These are phyloP conservation scores for Schizophyllum commune DNA, from an alignment of 1,284 basidiomycete genomes.

Conservation along the genomic window DNA sequence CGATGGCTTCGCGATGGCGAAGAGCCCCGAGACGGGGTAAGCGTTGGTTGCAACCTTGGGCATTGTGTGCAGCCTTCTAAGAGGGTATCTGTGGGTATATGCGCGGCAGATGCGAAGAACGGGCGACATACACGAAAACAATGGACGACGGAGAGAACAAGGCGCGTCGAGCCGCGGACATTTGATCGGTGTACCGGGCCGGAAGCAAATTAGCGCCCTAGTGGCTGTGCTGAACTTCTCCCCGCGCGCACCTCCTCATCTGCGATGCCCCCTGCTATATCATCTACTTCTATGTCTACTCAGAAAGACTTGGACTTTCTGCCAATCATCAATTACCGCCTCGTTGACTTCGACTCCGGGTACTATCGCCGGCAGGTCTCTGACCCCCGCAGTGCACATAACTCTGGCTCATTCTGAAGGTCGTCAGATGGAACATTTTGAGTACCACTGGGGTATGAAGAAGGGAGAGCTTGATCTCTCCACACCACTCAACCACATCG, in stretches of 20 bases:
- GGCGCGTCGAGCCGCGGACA: not conserved
- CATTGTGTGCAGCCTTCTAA: constrained; percentile 32
- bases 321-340: no score
- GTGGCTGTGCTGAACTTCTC: not conserved
- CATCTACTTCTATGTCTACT: no score
- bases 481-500: not conserved
- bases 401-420: no score
- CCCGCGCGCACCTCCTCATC: no score
- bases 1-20: constrained; percentile 81
- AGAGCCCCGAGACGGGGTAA: constrained; percentile 71
- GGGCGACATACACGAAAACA: not conserved
- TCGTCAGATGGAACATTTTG: no score
- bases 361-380: no score
- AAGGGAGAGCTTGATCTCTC: not conserved
- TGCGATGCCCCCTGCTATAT: no score
- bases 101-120: not conserved
- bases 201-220: not conserved
- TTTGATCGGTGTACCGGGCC: not conserved
- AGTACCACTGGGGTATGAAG: not conserved
- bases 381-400: no score
- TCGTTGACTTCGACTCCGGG: no score
- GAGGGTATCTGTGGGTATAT: not conserved
- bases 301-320: no score
- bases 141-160: not conserved
- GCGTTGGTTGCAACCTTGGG: constrained; percentile 49